phyloP scores from a whole-genome alignment of 1,139 yeast species.

The Yamadazyma dushanensis region DNA sequence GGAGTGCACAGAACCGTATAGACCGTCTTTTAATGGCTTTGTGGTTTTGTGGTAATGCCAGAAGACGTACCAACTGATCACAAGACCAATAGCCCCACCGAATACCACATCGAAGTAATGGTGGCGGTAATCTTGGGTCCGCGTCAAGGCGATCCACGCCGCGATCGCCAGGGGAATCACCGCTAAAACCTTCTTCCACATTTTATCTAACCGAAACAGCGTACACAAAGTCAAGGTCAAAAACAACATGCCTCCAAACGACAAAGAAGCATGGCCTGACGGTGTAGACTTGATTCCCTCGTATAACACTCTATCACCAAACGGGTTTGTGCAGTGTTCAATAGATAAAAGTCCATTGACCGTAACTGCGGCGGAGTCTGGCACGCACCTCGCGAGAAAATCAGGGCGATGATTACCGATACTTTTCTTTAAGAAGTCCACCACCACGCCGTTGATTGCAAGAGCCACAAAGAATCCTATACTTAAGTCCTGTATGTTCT shows the following conservation, averaged over 20 bases:
- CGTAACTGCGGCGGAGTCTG: constrained; percentile 31
- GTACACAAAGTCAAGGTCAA: constrained; percentile 63
- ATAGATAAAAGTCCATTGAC: constrained; percentile 36
- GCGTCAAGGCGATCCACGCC: constrained; percentile 53
- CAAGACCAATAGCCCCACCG: constrained; percentile 44
- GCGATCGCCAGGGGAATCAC: constrained; percentile 33
- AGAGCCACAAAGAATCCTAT: constrained; percentile 55
- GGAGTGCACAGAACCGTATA: no score
- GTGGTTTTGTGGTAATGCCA: not conserved
- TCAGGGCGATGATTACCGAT: constrained; percentile 85
- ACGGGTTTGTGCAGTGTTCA: constrained; percentile 38
- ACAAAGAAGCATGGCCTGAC: constrained; percentile 73
- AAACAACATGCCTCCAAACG: constrained; percentile 68
- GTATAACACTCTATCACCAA: constrained; percentile 49
- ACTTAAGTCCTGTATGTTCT: constrained; percentile 40
- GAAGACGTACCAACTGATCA: not conserved
- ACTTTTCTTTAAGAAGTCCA: constrained; percentile 70
- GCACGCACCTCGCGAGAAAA: constrained; percentile 68
- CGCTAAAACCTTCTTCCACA: constrained; percentile 18
- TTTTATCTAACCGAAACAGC: constrained; percentile 34
- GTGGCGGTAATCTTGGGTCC: constrained; percentile 77
- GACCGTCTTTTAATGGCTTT: no score
- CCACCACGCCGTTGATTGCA: constrained; percentile 54
- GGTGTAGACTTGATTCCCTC: constrained; percentile 85
- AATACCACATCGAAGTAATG: constrained; percentile 66